phyloP scores from a whole-genome alignment of 2,329 filamentous ascomycete species.

The Helicocarpus griseus region DNA sequence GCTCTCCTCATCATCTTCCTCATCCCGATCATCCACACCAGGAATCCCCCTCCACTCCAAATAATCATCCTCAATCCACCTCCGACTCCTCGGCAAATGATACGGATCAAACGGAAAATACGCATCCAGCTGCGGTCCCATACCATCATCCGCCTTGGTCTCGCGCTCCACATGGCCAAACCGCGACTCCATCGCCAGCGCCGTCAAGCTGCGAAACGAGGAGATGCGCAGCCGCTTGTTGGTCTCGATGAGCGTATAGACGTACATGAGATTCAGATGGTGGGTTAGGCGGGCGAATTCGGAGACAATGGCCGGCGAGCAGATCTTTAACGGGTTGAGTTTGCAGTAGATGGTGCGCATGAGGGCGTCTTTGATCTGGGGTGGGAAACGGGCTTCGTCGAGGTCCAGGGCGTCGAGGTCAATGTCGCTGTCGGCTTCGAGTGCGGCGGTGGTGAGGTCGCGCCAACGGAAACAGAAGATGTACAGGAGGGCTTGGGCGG shows the following conservation, averaged over 20 bases:
- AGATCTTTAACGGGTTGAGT: slow-evolving; percentile 92
- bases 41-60: slow-evolving; percentile 68
- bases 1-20: slow-evolving; percentile 43
- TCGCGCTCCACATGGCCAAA: slow-evolving; percentile 44
- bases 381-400: slow-evolving; percentile 69
- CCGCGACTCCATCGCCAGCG: slow-evolving; percentile 25
- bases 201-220: slow-evolving; percentile 45
- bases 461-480: slow-evolving; percentile 98
- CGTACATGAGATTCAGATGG: slow-evolving; percentile 78
- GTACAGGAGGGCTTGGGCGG: slow-evolving; percentile 82
- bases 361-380: slow-evolving; percentile 63
- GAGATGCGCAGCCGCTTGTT: slow-evolving; percentile 84
- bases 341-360: slow-evolving; percentile 72
- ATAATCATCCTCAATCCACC: slow-evolving; percentile 81
- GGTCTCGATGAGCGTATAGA: slow-evolving; percentile 76
- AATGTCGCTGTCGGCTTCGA: slow-evolving; percentile 45
- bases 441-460: slow-evolving; percentile 59
- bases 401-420: slow-evolving; percentile 46
- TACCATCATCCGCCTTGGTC: slow-evolving; percentile 55
- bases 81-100: slow-evolving; percentile 73
- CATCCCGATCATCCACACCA: slow-evolving; percentile 53
- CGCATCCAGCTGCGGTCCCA: slow-evolving; percentile 75
- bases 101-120: slow-evolving; percentile 99
- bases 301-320: slow-evolving; percentile 77
- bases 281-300: slow-evolving; percentile 85